Evolutionary conservation across 2,329 filamentous ascomycete genomes (phyloP).

Genomic region (Chaetomiaceae sp.): DNA sequence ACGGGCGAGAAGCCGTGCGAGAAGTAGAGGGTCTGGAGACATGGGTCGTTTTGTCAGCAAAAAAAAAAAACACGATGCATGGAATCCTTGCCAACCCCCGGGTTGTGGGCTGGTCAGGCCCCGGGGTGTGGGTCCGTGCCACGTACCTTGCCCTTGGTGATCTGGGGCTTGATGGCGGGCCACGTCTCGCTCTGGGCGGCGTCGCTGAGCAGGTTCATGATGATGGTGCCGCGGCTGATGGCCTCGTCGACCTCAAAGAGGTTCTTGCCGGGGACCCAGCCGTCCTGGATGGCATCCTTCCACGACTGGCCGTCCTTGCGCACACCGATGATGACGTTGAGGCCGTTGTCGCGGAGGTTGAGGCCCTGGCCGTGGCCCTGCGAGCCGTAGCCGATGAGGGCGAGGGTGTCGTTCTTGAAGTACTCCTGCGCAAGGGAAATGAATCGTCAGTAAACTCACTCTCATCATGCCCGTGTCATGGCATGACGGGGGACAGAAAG

Average conservation of each 20-base stretch:
- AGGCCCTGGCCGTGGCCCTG: conserved; percentile 99
- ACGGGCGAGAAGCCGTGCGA: conserved; percentile 99
- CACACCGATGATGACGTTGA: conserved; percentile 98
- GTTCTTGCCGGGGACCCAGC: conserved; percentile 98
- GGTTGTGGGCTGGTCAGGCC: too few species aligned
- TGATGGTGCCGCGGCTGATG: conserved; percentile 84
- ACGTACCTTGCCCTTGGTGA: conserved; percentile 94
- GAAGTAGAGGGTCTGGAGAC: conserved; percentile 89
- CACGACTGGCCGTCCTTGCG: conserved; percentile 97
- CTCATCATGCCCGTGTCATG: background rate
- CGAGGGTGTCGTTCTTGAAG: conserved; percentile 99
- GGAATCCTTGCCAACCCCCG: too few species aligned
- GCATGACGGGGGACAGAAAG: background rate
- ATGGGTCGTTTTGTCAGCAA: conserved; percentile 2
- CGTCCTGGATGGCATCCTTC: conserved; percentile 95
- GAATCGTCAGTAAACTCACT: too few species aligned
- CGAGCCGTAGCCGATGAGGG: conserved; percentile 96
- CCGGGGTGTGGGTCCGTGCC: too few species aligned
- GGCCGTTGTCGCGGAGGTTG: conserved; percentile 98
- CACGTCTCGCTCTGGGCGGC: conserved; percentile 98
- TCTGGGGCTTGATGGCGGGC: conserved; percentile 95
- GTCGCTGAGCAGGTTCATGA: conserved; percentile 99
- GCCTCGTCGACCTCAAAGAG: conserved; percentile 97
- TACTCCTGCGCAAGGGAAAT: conserved; percentile 82
- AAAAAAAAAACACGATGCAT: too few species aligned